Base-by-base conservation (phyloP, 2,329 filamentous ascomycete species). In the Cladosporium sp. region DNA sequence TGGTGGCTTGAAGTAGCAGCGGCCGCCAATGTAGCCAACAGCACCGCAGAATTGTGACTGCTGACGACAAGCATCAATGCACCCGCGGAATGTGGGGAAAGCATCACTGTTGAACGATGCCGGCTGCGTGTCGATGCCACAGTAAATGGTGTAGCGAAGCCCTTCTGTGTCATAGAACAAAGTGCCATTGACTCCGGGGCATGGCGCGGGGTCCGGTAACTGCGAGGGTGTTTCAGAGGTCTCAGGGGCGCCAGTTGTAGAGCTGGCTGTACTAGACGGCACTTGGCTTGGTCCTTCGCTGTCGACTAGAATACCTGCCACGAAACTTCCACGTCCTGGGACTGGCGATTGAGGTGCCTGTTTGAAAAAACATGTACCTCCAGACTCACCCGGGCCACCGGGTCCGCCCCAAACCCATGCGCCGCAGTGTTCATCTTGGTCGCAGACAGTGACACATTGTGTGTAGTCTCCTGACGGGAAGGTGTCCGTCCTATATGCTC, bases 321-420 rank as follows among this genome's bases (percentile, higher is more conserved):
- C 63, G 16, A 52, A 29, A 18, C 46, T 59, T 11, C 23, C 16
- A 12, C 10, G 1, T 14, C 63, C 66, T 2, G 63, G 35, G 21
- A 60, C 33, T 3, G 59, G 29, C 11, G 44, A 31, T 49, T 66
- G 66, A n/a, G 66, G 64, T 3, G 60, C 33, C 14, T 44, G 52
- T 26, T 67, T 67, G 6, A 67, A 21, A 46, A 28, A 67, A 40
- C 66, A 67, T 21, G 46, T 50, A n/a, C 66, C 62, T 40, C 28
- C 52, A 14, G 11, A 7, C 16, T 37, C 33, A 10, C 28, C 37
- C 14, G 66, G 53, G 11, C 33, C 37, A 10, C 26, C 26, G 26
- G 33, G 23, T 16, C 56, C 56, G 28, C 29, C 49, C 63, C 63
- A 67, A 2, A 62, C 55, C 63, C 64, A 67, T 5, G 66, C 64